Base-by-base conservation (phyloP, 176 grass and related monocot species). In the Carex cristatella region DNA sequence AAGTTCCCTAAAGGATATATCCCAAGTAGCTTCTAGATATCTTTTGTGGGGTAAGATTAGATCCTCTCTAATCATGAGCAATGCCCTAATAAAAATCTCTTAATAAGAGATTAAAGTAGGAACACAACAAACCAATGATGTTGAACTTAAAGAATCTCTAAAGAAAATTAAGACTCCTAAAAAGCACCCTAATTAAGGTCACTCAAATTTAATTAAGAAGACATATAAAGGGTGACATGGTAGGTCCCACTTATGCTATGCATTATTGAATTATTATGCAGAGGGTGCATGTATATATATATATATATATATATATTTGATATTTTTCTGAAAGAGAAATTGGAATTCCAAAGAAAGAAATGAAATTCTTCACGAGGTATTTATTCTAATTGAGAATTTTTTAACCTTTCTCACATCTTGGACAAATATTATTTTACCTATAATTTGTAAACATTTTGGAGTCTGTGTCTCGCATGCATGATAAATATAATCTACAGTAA, bases 31-130 rank as follows among this genome's bases (percentile, higher is more conserved):
- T 56, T 28, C 51, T 31, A 56, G 23, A 76, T 10, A 76, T 23
- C 1, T 53, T 71, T 79, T 86, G 18, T 86, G 57, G 60, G 73
- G 55, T 64, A 80, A 66, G 18, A 80, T 68, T 62, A 61, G 75
- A 81, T 86, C 75, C 64, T 83, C 61, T 86, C 76, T 67, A 86
- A 86, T 86, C 85, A 81, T 81, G n/a, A 86, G 76, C 16, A 18
- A 65, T 55, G 7, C 48, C 85, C 16, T 63, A 69, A 81, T 58
- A 61, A 68, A 80, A 59, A 15, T 35, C 11, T 57, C 65, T 70
- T 61, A 42, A 23, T 42, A 3, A 35, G 53, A 84, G 28, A 48
- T 30, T 40, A 75, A 73, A 61, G 68, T 74, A 46, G 53, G 46
- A 75, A 60, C 28, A 27, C 67, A 73, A 86, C 76, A 79, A 70